Evolutionary conservation across 2,329 filamentous ascomycete species (phyloP), one percentile per base, ranked within the genome.

Genomic region (Sphaerostilbella broomeana): DNA sequence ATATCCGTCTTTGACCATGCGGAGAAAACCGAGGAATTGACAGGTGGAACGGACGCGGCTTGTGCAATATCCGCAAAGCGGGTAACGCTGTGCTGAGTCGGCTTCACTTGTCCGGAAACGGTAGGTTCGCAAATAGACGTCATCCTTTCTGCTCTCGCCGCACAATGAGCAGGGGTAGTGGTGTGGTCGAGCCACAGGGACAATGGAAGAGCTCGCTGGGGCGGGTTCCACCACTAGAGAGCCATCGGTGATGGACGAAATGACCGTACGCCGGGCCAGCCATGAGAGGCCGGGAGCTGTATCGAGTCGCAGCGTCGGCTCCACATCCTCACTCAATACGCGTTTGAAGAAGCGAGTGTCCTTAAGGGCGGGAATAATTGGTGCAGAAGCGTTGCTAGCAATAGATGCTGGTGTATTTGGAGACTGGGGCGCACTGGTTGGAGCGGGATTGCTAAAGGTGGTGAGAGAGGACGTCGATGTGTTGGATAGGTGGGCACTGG

Each of bases 291-390:
- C 86, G 0, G 92, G 92, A 0, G 92, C 89, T 3, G 79, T 75
- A 59, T 98, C 92, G 4, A 98, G 75, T 28, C 92, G 81, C 8
- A 98, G 68, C 0, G 92, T 95, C 1, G 92, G 92, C 57, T 98
- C 92, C 41, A 98, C 86, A 55, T 98, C 92, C 60, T 98, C 92
- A 15, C 78, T 73, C 18, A 97, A 63, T 5, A 81, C 81, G 32
- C 92, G 81, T 66, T 97, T 97, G 67, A 90, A 98, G 57, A 97
- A 98, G 48, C 84, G 86, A 19, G 84, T 86, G 41, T 97, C 92
- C 56, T 92, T 94, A 27, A 98, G 66, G 4, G 81, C 79, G 3
- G 76, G 79, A 22, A 76, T 46, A 17, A 56, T 57, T 25, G 61
- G 50, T 17, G 56, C 53, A 3, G 72, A 72, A 33, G 56, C 57